A percentile compares a stretch with the other conserved stretches of the same genome.
Conservation (phyloP, 2,329 filamentous ascomycete species). For the Arthrobotrys iridis region DNA sequence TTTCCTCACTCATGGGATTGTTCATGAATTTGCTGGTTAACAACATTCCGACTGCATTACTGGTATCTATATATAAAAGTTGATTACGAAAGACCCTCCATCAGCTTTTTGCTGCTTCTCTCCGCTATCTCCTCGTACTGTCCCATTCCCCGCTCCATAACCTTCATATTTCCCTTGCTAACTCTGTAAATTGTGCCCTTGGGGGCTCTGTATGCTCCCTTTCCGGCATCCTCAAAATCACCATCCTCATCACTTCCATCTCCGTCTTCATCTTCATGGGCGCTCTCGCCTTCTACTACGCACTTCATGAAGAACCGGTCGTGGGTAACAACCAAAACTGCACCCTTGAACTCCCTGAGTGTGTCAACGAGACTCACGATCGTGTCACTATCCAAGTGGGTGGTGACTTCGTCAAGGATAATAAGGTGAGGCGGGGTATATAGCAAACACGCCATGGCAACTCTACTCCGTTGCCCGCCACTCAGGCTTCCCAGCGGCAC, state of each 20-base stretch:
- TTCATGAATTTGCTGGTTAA: not conserved
- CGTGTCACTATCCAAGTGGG: conserved; percentile 84
- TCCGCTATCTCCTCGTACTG: conserved; percentile 73
- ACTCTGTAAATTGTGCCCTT: conserved; percentile 71
- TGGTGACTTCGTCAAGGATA: conserved; percentile 82
- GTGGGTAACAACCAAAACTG: conserved; percentile 80
- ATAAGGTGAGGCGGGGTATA: conserved; percentile 71
- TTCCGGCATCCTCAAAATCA: conserved; percentile 64
- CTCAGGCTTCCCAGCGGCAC: conserved; percentile 78
- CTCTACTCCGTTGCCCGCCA: conserved; percentile 77
- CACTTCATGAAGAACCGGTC: conserved; percentile 82
- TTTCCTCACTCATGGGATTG: not conserved
- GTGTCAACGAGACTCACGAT: conserved; percentile 76
- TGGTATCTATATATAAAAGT: conserved; percentile 17
- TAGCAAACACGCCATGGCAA: conserved; percentile 74
- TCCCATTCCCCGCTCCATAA: conserved; percentile 70
- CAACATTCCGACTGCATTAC: not conserved
- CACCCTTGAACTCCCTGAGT: conserved; percentile 75
- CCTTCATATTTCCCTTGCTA: conserved; percentile 68
- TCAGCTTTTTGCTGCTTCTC: conserved; percentile 67
- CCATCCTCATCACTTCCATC: conserved; percentile 62
- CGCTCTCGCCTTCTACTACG: conserved; percentile 72
- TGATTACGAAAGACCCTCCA: conserved; percentile 48
- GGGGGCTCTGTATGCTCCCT: conserved; percentile 63
- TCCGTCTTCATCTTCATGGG: conserved; percentile 64